Conservation (phyloP, 768 basidiomycete species). For the Podaxis sp. region DNA sequence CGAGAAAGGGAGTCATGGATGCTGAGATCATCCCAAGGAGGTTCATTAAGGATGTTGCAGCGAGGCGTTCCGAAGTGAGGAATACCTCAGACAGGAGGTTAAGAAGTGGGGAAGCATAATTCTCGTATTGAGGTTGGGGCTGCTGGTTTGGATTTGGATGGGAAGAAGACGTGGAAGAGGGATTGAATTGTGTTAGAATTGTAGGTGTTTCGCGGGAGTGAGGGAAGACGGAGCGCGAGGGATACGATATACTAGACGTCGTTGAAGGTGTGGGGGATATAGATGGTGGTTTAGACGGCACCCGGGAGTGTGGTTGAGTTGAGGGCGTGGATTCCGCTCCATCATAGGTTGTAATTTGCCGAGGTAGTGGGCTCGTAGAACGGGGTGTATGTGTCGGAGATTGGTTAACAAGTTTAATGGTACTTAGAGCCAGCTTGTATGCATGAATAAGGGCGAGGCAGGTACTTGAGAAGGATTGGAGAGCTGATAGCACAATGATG, state of each 20-base stretch:
- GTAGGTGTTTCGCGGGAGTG: slow-evolving; percentile 15
- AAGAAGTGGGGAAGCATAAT: slow-evolving; percentile 41
- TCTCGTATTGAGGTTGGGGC: slow-evolving; percentile 23
- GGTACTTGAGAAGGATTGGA: slow-evolving; percentile 68
- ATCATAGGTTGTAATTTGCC: background rate
- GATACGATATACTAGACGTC: slow-evolving; percentile 17
- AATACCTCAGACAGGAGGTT: slow-evolving; percentile 49
- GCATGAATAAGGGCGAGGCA: slow-evolving; percentile 67
- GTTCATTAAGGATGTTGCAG: slow-evolving; percentile 45
- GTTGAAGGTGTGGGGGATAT: slow-evolving; percentile 19
- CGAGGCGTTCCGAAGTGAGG: slow-evolving; percentile 42
- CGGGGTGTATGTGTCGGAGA: slow-evolving; percentile 24
- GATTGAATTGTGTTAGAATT: slow-evolving; percentile 1
- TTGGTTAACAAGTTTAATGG: slow-evolving; percentile 66
- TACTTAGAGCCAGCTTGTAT: slow-evolving; percentile 62
- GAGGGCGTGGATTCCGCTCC: background rate
- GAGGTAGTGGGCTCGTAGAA: slow-evolving; percentile 14
- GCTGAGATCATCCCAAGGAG: slow-evolving; percentile 43
- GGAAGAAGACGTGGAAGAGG: slow-evolving; percentile 8
- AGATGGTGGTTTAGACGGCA: slow-evolving; percentile 9
- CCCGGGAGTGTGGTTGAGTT: background rate
- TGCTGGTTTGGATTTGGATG: slow-evolving; percentile 7
- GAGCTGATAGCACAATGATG: slow-evolving; percentile 68
- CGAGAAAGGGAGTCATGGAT: slow-evolving; percentile 53
- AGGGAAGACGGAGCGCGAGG: slow-evolving; percentile 16